phyloP scores from a whole-genome alignment of 805 yeast species.

The Candida ulmi region DNA sequence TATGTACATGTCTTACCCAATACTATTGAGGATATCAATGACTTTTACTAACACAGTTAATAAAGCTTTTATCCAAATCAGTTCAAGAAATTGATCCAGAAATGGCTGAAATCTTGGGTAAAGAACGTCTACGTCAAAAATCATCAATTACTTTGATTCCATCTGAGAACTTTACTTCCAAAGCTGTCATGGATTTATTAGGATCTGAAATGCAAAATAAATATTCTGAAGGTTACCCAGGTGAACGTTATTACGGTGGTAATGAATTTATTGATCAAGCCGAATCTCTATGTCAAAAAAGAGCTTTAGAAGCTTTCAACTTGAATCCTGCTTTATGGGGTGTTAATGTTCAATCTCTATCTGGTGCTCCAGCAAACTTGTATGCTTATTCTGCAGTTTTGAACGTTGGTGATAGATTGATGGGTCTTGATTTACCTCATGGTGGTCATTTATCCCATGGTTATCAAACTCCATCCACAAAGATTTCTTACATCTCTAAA shows the following conservation, averaged over 20 bases:
- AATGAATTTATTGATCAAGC: slow-evolving; percentile 94
- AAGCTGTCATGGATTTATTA: slow-evolving; percentile 91
- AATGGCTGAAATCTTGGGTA: slow-evolving; percentile 63
- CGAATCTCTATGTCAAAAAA: slow-evolving; percentile 85
- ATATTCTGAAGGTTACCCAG: slow-evolving; percentile 99
- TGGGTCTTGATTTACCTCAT: slow-evolving; percentile 97
- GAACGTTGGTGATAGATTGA: slow-evolving; percentile 92
- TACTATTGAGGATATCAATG: not conserved
- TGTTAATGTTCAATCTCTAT: slow-evolving; percentile 92
- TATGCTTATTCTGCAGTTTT: slow-evolving; percentile 94
- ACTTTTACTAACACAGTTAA: not conserved
- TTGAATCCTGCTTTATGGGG: slow-evolving; percentile 88
- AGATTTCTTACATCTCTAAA: slow-evolving; percentile 87
- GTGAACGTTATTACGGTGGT: slow-evolving; percentile 98
- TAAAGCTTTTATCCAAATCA: not conserved
- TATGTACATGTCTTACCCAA: not conserved
- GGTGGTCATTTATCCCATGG: slow-evolving; percentile 99
- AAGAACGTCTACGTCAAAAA: slow-evolving; percentile 87
- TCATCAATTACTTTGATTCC: slow-evolving; percentile 93
- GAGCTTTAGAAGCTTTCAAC: slow-evolving; percentile 88
- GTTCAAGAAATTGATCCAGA: slow-evolving; percentile 66
- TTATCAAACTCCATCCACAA: slow-evolving; percentile 84
- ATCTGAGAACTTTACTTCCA: slow-evolving; percentile 94
- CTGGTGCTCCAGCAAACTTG: slow-evolving; percentile 97
- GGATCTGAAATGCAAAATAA: slow-evolving; percentile 98